These are phyloP conservation scores for Firmiana major DNA, from an alignment of 345 rosid species.

Conservation along the genomic window DNA sequence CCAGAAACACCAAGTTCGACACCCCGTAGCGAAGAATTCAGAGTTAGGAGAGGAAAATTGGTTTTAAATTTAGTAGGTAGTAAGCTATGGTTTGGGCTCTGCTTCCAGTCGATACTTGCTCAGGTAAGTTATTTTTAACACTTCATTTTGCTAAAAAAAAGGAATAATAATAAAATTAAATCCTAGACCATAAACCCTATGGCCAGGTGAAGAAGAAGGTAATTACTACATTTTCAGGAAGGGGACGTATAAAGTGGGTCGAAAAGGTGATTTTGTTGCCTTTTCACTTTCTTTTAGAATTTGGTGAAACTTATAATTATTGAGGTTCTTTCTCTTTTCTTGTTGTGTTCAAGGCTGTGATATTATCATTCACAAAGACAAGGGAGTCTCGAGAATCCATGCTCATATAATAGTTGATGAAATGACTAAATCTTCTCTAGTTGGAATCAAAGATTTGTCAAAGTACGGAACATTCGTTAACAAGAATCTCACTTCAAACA, in stretches of 20 bases:
- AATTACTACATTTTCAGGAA: slow-evolving; percentile 58
- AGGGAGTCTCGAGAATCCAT: slow-evolving; percentile 85
- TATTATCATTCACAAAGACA: slow-evolving; percentile 68
- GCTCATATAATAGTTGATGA: slow-evolving; percentile 69
- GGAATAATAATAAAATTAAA: not conserved
- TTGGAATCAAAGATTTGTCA: slow-evolving; percentile 70
- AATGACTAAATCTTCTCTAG: slow-evolving; percentile 36
- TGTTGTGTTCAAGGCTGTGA: slow-evolving; percentile 61
- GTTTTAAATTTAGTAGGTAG: not conserved
- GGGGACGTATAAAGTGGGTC: slow-evolving; percentile 70
- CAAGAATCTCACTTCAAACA: slow-evolving; percentile 37
- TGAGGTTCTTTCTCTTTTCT: not conserved
- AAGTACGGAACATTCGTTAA: slow-evolving; percentile 84
- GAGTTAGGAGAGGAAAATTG: not conserved
- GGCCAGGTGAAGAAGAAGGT: slow-evolving; percentile 48
- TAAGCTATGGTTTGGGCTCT: slow-evolving; percentile 74
- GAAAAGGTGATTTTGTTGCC: slow-evolving; percentile 46
- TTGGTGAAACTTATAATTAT: not conserved
- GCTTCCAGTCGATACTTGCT: slow-evolving; percentile 63
- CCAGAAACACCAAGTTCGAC: not conserved
- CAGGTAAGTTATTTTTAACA: slow-evolving; percentile 36
- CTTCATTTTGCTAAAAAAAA: not conserved
- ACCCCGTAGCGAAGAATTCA: not conserved
- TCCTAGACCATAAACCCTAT: not conserved
- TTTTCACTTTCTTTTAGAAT: not conserved